Evolutionary conservation across 1,139 yeast genomes (phyloP).

Genomic region (Wickerhamiella pararugosa): DNA sequence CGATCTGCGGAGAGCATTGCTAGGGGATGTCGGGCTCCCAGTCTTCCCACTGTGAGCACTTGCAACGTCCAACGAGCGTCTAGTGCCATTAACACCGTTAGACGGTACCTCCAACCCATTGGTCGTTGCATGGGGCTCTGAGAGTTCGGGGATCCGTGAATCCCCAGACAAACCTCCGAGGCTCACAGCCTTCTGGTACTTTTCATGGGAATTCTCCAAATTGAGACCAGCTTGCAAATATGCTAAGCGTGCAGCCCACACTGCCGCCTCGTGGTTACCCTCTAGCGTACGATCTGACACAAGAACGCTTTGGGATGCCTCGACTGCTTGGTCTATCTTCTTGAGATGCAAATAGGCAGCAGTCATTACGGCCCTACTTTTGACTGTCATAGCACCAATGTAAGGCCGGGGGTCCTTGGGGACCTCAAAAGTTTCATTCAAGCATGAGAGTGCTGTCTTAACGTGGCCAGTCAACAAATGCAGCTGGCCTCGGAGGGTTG

Average conservation of each 20-base stretch:
- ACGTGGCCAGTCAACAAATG: neutral
- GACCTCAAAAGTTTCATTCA: neutral
- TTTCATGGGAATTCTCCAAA: neutral
- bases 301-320: constrained; percentile 4
- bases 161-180: neutral
- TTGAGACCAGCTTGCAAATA: neutral
- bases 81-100: neutral
- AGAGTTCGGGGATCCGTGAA: neutral
- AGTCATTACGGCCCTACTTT: constrained; percentile 6
- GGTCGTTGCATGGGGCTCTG: too few species aligned
- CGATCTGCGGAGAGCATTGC: neutral
- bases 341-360: constrained; percentile 1
- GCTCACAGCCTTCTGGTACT: neutral
- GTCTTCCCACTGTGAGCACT: neutral
- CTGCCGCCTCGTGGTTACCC: constrained; percentile 7
- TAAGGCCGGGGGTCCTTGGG: constrained; percentile 1
- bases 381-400: constrained; percentile 7
- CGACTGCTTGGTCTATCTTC: constrained; percentile 1
- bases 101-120: too few species aligned
- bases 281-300: constrained; percentile 6
- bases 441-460: neutral
- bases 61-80: neutral
- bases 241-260: constrained; percentile 7
- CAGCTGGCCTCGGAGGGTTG: constrained; percentile 3
- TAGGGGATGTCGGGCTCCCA: neutral